A percentile compares a stretch with the other conserved stretches of the same genome.
These are phyloP conservation scores for Oryza meyeriana DNA, from an alignment of 176 grass and related monocot species.

Conservation along the genomic window DNA sequence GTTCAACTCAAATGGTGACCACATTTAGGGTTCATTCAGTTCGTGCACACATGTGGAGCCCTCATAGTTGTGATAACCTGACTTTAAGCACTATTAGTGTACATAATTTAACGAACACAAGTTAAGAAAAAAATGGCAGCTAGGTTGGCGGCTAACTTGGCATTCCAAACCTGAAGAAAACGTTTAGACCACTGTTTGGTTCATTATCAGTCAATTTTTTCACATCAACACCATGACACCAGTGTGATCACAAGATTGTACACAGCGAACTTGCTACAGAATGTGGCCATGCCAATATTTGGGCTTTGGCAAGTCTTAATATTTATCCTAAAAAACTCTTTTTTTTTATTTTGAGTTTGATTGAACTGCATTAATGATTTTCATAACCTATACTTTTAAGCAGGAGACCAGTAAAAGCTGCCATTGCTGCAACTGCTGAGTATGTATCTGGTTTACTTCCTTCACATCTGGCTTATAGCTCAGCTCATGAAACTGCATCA, in stretches of 20 bases:
- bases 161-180: background rate
- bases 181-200: background rate
- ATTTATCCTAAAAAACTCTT: background rate
- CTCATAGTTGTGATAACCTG: background rate
- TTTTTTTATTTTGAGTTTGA: conserved; percentile 8
- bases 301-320: background rate
- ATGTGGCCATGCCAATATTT: background rate
- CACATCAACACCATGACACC: background rate
- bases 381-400: conserved; percentile 26
- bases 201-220: background rate
- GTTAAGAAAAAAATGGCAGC: background rate
- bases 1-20: background rate
- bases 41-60: background rate
- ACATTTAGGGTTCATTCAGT: background rate
- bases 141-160: background rate
- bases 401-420: conserved; percentile 85
- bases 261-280: background rate
- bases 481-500: conserved; percentile 89
- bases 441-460: conserved; percentile 88
- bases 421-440: conserved; percentile 80
- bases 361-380: conserved; percentile 11
- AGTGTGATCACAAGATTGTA: background rate
- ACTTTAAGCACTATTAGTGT: background rate
- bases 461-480: conserved; percentile 79
- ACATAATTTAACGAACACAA: background rate